phyloP scores from a whole-genome alignment of 805 yeast species.

The Nakazawaea ambrosiae region DNA sequence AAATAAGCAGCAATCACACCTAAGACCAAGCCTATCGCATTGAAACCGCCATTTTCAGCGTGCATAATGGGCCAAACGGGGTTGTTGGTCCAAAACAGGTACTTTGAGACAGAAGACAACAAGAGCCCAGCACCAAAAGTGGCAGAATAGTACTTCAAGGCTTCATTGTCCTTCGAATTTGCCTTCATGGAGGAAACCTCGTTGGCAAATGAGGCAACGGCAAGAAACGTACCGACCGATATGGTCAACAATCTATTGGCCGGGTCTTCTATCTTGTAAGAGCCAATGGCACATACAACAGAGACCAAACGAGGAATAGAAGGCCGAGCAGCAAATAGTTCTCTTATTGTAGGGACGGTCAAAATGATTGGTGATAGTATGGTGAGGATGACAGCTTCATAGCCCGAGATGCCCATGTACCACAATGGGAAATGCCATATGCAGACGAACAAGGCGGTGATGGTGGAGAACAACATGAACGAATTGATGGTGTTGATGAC shows the following conservation, averaged over 20 bases:
- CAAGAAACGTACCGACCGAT: constrained; percentile 62
- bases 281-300: constrained; percentile 64
- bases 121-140: constrained; percentile 69
- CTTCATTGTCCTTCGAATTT: constrained; percentile 18
- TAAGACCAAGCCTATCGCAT: constrained; percentile 55
- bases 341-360: constrained; percentile 25
- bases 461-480: constrained; percentile 77
- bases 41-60: constrained; percentile 78
- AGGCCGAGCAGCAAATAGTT: constrained; percentile 36
- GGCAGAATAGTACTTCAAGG: constrained; percentile 36
- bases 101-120: constrained; percentile 67
- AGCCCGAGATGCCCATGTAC: constrained; percentile 97
- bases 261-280: constrained; percentile 65
- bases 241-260: constrained; percentile 58
- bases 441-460: constrained; percentile 75
- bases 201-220: constrained; percentile 48
- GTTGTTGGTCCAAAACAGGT: constrained; percentile 73
- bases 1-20: constrained; percentile 62
- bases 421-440: constrained; percentile 98
- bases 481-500: constrained; percentile 51
- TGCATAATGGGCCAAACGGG: constrained; percentile 97
- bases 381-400: constrained; percentile 64
- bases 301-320: constrained; percentile 47
- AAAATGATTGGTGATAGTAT: constrained; percentile 55
- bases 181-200: constrained; percentile 40